Conservation (phyloP, 1,139 yeast species). For the Nakaseomyces delphensis region DNA sequence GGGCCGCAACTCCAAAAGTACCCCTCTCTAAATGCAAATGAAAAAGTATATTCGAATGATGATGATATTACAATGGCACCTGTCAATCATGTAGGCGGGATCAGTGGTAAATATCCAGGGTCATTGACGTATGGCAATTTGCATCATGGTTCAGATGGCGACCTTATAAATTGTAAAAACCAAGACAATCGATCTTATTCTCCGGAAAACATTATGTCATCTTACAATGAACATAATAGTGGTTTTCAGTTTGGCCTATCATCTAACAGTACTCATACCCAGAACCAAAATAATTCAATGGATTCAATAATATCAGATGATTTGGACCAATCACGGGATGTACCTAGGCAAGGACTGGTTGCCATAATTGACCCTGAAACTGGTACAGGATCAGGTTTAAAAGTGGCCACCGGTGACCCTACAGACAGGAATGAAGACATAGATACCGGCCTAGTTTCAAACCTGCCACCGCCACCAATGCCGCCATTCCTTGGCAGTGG, state of each 20-base stretch:
- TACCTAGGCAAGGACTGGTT: background rate
- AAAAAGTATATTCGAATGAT: background rate
- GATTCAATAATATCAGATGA: background rate
- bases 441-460: too few relatives aligned
- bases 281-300: background rate
- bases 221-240: background rate
- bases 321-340: background rate
- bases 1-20: too few relatives aligned
- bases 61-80: background rate
- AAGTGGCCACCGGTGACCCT: too few relatives aligned
- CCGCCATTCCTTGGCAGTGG: conserved; percentile 6
- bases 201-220: background rate
- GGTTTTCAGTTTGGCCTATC: background rate
- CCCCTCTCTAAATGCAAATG: background rate
- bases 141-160: background rate
- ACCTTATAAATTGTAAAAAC: background rate
- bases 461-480: conserved; percentile 12
- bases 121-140: too few relatives aligned
- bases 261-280: background rate
- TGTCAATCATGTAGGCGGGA: too few relatives aligned
- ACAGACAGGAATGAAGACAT: background rate
- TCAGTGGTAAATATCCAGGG: too few relatives aligned
- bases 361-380: background rate
- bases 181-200: background rate
- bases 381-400: background rate